A percentile compares a stretch with the other conserved stretches of the same genome.
Evolutionary conservation across 2,329 filamentous ascomycete species (phyloP).

Genomic region (Aureobasidium sp.): DNA sequence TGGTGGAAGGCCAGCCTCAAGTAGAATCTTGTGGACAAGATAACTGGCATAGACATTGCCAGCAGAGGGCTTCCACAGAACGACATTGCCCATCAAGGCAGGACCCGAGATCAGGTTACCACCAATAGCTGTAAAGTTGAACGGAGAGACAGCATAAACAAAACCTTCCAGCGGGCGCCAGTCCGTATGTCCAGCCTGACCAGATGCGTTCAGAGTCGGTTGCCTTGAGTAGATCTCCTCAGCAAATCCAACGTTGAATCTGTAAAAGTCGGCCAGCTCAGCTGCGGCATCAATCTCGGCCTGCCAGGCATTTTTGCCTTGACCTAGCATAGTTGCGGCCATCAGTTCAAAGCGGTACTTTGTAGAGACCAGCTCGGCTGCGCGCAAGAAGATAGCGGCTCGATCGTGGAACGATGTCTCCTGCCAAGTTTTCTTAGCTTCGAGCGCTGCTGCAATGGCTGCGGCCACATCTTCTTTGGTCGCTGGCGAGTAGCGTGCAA

Average conservation of each 20-base stretch:
- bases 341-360: constrained; percentile 30
- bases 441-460: constrained; percentile 28
- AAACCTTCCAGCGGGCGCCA: constrained; percentile 37
- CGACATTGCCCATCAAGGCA: constrained; percentile 36
- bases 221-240: constrained; percentile 33
- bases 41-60: constrained; percentile 29
- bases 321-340: constrained; percentile 36
- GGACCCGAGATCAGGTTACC: constrained; percentile 32
- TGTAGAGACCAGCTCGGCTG: constrained; percentile 27
- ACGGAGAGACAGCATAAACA: constrained; percentile 37
- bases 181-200: constrained; percentile 26
- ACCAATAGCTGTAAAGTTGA: constrained; percentile 39
- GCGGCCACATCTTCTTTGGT: no score
- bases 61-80: constrained; percentile 37
- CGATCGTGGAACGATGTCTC: constrained; percentile 30
- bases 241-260: constrained; percentile 27
- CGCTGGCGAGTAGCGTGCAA: no score
- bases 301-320: constrained; percentile 37
- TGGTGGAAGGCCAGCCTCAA: constrained; percentile 35
- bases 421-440: constrained; percentile 30
- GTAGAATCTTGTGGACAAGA: constrained; percentile 34
- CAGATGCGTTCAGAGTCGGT: constrained; percentile 25
- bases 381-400: constrained; percentile 32
- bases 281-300: constrained; percentile 34
- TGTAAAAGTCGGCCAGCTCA: constrained; percentile 34